phyloP scores from a whole-genome alignment of 2,329 filamentous ascomycete species.

The Colletotrichum paranaense region DNA sequence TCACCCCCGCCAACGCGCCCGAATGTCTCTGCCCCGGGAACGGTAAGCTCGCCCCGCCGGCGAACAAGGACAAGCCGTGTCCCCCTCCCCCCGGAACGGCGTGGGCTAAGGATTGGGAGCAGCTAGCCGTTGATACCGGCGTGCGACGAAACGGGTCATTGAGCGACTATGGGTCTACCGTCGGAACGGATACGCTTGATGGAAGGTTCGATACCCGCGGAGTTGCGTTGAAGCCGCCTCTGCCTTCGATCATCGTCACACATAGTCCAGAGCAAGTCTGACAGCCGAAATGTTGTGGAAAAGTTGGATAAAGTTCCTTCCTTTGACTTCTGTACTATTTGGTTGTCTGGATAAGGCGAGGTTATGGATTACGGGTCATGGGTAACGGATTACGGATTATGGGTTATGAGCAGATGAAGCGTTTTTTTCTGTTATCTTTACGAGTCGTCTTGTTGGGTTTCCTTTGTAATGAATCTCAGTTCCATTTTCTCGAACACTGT shows the following conservation, averaged over 20 bases:
- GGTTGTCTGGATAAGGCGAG: background rate
- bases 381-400: background rate
- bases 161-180: conserved; percentile 29
- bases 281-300: background rate
- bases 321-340: background rate
- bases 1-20: conserved; percentile 17
- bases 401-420: background rate
- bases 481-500: background rate
- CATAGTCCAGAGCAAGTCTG: conserved; percentile 21
- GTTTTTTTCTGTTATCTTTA: background rate
- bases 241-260: conserved; percentile 34
- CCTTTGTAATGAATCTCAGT: background rate
- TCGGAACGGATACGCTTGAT: conserved; percentile 4
- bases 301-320: background rate
- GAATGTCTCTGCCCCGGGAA: conserved; percentile 33
- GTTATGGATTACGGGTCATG: background rate
- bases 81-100: conserved; percentile 35
- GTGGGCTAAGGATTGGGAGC: conserved; percentile 36
- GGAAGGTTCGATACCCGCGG: conserved; percentile 1
- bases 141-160: conserved; percentile 31
- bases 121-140: conserved; percentile 33
- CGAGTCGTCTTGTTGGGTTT: background rate
- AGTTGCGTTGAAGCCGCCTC: conserved; percentile 12
- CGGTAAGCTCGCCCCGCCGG: conserved; percentile 10
- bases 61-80: conserved; percentile 23